These are phyloP conservation scores for Rhizopus microsporus DNA, from an alignment of 371 early-diverging fungal species.

Conservation along the genomic window DNA sequence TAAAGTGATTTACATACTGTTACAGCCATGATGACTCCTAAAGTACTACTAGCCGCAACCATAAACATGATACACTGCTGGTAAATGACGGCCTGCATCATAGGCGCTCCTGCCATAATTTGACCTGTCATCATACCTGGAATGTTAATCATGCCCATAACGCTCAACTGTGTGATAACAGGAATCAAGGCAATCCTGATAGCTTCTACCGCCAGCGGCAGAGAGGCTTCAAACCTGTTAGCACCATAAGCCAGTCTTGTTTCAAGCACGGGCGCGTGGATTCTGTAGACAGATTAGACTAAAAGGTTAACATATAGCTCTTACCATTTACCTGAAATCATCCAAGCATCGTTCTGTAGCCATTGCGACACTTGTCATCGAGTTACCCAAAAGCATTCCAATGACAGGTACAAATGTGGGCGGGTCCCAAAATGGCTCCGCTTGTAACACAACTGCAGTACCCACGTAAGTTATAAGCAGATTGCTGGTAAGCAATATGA, in stretches of 20 bases:
- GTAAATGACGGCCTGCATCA: constrained; percentile 79
- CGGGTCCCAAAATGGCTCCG: constrained; percentile 73
- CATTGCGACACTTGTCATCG: constrained; percentile 82
- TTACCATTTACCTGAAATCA: constrained; percentile 43
- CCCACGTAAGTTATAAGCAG: constrained; percentile 57
- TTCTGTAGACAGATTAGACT: not conserved
- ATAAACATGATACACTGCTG: constrained; percentile 86
- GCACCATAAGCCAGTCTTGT: constrained; percentile 78
- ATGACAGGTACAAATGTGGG: constrained; percentile 83
- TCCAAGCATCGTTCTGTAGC: constrained; percentile 68
- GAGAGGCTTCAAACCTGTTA: constrained; percentile 80
- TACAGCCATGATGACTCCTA: constrained; percentile 66
- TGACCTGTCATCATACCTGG: constrained; percentile 94
- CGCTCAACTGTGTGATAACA: constrained; percentile 78
- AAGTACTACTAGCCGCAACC: constrained; percentile 71
- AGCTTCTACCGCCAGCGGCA: constrained; percentile 74
- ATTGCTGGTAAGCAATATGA: constrained; percentile 50
- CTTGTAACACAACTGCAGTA: constrained; percentile 67
- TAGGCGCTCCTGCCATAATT: constrained; percentile 80
- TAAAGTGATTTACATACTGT: constrained; percentile 40
- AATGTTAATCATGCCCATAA: constrained; percentile 87
- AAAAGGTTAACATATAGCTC: not conserved
- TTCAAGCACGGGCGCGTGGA: constrained; percentile 73
- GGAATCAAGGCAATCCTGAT: constrained; percentile 79
- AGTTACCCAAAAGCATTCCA: constrained; percentile 87